Base-by-base conservation (phyloP, 1,284 basidiomycete species). In the Sporisorium iseilematis-ciliati region DNA sequence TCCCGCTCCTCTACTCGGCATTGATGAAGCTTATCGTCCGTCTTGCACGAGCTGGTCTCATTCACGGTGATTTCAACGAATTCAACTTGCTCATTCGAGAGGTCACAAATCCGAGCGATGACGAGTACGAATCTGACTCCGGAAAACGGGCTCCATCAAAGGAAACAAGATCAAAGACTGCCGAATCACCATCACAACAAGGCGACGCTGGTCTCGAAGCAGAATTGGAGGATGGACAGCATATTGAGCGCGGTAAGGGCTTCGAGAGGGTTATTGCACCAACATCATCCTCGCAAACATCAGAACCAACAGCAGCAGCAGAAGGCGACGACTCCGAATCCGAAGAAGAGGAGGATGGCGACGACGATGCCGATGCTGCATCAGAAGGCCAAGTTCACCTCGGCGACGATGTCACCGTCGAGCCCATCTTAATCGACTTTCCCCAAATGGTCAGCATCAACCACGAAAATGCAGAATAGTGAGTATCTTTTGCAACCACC, bases 361-460 rank as follows among this genome's bases (percentile, higher is more conserved):
- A 72, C 3, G 73, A 77, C 14, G 50, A 93, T 51, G 88, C 91
- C 29, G 93, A 93, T 87, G 62, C 42, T n/a, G 91, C 59, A 5
- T 61, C 62, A 42, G 49, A 60, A 16, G 91, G 89, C 82, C 91
- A 93, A 82, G 90, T 93, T 60, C 90, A 91, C 80, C 87, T 95
- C 57, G 93, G 93, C 77, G 90, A 92, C 72, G 89, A 94, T 35
- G 89, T 76, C 12, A 91, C 75, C 59, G 81, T 93, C 8, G 91
- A 94, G 79, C 93, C 96, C 6, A 88, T 98, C 58, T 90, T 99
- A 38, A 99, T 99, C 79, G 97, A 99, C 87, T 99, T 99, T 84
- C 96, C 96, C 2, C 96, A 99, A 87, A 98, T 99, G 96, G 93
- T 99, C 86, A 95, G 93, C 88, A 96, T 93, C 40, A 92, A 95